Evolutionary conservation across 2,329 filamentous ascomycete genomes (phyloP).

Genomic region (Ceratocystis diversiconidia): DNA sequence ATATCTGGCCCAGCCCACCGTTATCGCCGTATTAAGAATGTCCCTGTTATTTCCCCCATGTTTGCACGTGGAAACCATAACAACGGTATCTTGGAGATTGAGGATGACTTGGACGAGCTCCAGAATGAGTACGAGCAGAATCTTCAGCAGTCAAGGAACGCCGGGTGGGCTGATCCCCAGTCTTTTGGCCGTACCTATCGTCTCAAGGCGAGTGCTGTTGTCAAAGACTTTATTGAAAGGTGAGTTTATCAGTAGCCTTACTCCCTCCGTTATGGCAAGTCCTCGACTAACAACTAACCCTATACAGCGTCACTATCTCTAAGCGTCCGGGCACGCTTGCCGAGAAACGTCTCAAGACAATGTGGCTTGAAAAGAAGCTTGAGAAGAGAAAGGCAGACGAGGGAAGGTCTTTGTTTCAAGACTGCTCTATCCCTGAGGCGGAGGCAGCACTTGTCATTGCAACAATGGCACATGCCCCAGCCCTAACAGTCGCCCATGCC

Average conservation of each 20-base stretch:
- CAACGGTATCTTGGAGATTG: slow-evolving; percentile 58
- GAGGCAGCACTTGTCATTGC: slow-evolving; percentile 13
- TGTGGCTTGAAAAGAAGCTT: not conserved
- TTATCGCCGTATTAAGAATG: slow-evolving; percentile 45
- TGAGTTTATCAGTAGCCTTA: not conserved
- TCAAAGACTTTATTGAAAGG: slow-evolving; percentile 54
- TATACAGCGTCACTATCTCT: not conserved
- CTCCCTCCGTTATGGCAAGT: not conserved
- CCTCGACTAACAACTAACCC: not conserved
- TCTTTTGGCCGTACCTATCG: slow-evolving; percentile 52
- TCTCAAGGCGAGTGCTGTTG: slow-evolving; percentile 48
- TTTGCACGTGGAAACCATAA: slow-evolving; percentile 52
- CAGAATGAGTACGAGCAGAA: slow-evolving; percentile 12
- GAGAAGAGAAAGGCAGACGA: not conserved
- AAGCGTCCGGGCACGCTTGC: slow-evolving; percentile 10
- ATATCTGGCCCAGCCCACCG: slow-evolving; percentile 45
- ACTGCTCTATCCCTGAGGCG: slow-evolving; percentile 2
- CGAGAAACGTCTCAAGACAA: slow-evolving; percentile 7
- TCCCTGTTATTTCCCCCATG: slow-evolving; percentile 36
- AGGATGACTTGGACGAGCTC: slow-evolving; percentile 41
- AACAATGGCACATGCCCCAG: not conserved
- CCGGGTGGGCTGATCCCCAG: slow-evolving; percentile 42
- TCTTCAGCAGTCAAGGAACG: slow-evolving; percentile 23
- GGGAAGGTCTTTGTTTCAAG: not conserved
- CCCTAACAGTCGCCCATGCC: not conserved